Evolutionary conservation across 495 filamentous ascomycete species (phyloP).

Genomic region (Jackrogersella multiformis): DNA sequence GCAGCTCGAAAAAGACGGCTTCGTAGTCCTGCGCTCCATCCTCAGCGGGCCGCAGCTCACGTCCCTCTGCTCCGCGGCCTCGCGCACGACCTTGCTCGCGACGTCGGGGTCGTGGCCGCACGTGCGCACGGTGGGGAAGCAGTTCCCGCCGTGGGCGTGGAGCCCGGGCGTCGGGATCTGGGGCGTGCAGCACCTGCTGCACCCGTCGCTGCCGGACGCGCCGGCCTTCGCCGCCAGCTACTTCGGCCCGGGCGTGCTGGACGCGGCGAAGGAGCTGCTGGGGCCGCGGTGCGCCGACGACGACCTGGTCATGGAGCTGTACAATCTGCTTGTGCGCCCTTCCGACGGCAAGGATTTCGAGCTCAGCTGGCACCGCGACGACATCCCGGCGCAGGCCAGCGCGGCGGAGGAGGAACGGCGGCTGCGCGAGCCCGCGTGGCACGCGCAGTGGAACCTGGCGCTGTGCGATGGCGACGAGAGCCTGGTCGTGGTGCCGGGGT

Average conservation of each 20-base stretch:
- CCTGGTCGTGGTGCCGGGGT: slow-evolving; percentile 75
- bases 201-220: slow-evolving; percentile 69
- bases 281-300: slow-evolving; percentile 44
- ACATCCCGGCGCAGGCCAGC: slow-evolving; percentile 67
- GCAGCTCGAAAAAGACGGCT: slow-evolving; percentile 48
- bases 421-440: slow-evolving; percentile 61
- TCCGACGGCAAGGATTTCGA: slow-evolving; percentile 65
- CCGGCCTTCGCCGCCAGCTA: slow-evolving; percentile 68
- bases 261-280: slow-evolving; percentile 66
- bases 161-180: slow-evolving; percentile 72
- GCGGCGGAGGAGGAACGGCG: slow-evolving; percentile 63
- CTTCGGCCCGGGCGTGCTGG: slow-evolving; percentile 69
- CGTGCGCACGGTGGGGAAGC: slow-evolving; percentile 83
- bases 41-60: slow-evolving; percentile 42
- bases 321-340: slow-evolving; percentile 79
- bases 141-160: slow-evolving; percentile 79
- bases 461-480: slow-evolving; percentile 69
- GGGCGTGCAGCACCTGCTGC: slow-evolving; percentile 85
- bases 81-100: slow-evolving; percentile 63
- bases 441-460: slow-evolving; percentile 83
- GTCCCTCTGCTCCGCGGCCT: slow-evolving; percentile 63
- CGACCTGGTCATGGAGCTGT: slow-evolving; percentile 76
- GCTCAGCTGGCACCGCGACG: slow-evolving; percentile 82
- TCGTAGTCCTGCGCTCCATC: slow-evolving; percentile 50
- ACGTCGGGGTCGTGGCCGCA: slow-evolving; percentile 74